These are phyloP conservation scores for Calonectria crousiana DNA, from an alignment of 2,329 filamentous ascomycete genomes.

Conservation along the genomic window DNA sequence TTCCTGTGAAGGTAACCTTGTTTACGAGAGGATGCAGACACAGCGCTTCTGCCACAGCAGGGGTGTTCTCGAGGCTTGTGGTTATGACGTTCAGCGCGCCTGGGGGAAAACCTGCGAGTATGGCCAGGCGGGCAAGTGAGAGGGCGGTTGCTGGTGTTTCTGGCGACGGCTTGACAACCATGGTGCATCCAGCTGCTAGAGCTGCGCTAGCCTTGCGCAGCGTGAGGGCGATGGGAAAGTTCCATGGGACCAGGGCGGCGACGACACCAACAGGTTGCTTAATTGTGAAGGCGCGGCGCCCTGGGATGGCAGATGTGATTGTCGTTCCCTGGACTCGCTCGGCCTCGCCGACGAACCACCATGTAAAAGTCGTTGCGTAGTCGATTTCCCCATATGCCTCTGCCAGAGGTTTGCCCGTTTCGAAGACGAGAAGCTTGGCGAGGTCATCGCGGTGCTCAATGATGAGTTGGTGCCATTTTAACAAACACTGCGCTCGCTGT, in stretches of 20 bases:
- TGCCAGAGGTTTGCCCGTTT: conserved; percentile 69
- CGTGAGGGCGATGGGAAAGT: conserved; percentile 69
- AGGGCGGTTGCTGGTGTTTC: conserved; percentile 81
- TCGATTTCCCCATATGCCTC: conserved; percentile 68
- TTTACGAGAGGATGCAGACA: conserved; percentile 59
- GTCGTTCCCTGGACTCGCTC: conserved; percentile 65
- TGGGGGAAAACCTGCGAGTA: conserved; percentile 79
- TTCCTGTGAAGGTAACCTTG: conserved; percentile 84
- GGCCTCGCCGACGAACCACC: conserved; percentile 69
- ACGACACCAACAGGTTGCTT: conserved; percentile 62
- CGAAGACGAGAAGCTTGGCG: conserved; percentile 55
- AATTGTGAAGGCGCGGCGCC: conserved; percentile 76
- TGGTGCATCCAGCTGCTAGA: conserved; percentile 80
- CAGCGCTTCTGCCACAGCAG: conserved; percentile 58
- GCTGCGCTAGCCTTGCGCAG: conserved; percentile 63
- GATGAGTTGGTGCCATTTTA: conserved; percentile 53
- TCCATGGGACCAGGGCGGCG: conserved; percentile 60
- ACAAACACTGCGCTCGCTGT: conserved; percentile 48
- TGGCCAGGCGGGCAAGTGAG: conserved; percentile 75
- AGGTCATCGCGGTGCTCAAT: conserved; percentile 51
- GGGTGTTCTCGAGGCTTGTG: conserved; percentile 59
- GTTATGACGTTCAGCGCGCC: conserved; percentile 72
- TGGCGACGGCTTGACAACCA: conserved; percentile 79
- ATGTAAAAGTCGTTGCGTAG: conserved; percentile 65
- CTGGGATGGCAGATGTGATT: conserved; percentile 69